Evolutionary conservation across 1,139 yeast genomes (phyloP).

Genomic region (Yamadazyma atmosphaerica): DNA sequence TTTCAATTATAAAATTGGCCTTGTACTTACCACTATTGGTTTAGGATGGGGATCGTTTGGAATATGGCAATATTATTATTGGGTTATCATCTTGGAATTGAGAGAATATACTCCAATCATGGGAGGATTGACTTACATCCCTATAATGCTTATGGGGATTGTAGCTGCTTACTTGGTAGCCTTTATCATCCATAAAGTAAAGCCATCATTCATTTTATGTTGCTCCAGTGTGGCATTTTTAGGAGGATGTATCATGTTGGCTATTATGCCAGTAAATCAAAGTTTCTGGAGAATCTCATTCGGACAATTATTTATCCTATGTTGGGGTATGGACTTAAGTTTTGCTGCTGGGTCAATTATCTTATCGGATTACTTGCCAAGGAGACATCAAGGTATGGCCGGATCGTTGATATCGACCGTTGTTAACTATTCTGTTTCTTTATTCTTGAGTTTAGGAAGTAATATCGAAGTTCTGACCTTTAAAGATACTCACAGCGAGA

Average conservation of each 20-base stretch:
- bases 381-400: constrained; percentile 59
- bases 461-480: constrained; percentile 45
- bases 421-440: constrained; percentile 53
- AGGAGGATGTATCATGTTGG: constrained; percentile 47
- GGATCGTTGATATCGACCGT: constrained; percentile 58
- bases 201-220: constrained; percentile 46
- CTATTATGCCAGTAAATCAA: constrained; percentile 50
- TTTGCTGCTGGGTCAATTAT: constrained; percentile 59
- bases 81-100: constrained; percentile 43
- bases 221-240: constrained; percentile 47
- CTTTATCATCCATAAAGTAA: constrained; percentile 35
- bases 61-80: constrained; percentile 48
- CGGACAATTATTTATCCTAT: constrained; percentile 48
- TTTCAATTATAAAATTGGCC: constrained; percentile 37
- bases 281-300: constrained; percentile 45
- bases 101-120: constrained; percentile 44
- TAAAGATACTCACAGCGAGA: constrained; percentile 17
- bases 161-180: constrained; percentile 49
- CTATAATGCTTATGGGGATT: constrained; percentile 47
- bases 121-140: constrained; percentile 46
- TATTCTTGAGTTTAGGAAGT: constrained; percentile 52
- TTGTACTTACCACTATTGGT: constrained; percentile 33
- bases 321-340: constrained; percentile 62
- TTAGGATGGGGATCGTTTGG: constrained; percentile 65
- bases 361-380: constrained; percentile 50